Evolutionary conservation across 176 grass and related monocot species (phyloP).

Genomic region (Raddia guianensis): DNA sequence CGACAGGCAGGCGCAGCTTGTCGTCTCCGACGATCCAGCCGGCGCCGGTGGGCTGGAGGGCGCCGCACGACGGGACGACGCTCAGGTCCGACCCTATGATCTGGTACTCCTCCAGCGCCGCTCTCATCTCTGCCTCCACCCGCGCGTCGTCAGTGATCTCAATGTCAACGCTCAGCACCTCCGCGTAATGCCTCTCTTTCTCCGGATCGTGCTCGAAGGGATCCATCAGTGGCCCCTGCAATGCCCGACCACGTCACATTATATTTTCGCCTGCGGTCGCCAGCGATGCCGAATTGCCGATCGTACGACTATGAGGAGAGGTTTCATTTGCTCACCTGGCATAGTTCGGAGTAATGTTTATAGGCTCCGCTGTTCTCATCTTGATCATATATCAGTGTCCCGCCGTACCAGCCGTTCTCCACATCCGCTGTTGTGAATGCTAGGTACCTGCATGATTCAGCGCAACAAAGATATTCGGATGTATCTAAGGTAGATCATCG

Average conservation of each 20-base stretch:
- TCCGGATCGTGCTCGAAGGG: conserved; percentile 73
- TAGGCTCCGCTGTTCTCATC: conserved; percentile 76
- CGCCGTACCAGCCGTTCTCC: conserved; percentile 80
- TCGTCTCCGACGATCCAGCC: conserved; percentile 93
- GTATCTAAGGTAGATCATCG: no score
- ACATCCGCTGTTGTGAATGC: conserved; percentile 67
- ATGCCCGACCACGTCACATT: not conserved
- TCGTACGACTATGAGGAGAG: not conserved
- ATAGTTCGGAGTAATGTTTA: conserved; percentile 82
- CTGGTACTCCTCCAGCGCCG: conserved; percentile 58
- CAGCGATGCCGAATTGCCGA: not conserved
- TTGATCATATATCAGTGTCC: conserved; percentile 74
- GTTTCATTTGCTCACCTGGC: conserved; percentile 48
- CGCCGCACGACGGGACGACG: conserved; percentile 60
- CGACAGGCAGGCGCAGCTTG: conserved; percentile 25
- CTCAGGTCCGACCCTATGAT: conserved; percentile 73
- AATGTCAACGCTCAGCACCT: conserved; percentile 56
- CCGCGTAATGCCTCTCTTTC: conserved; percentile 63
- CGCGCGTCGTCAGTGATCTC: conserved; percentile 50
- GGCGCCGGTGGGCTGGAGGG: conserved; percentile 63
- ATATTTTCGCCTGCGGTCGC: no score
- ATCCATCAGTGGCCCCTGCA: conserved; percentile 83
- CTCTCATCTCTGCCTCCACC: conserved; percentile 61
- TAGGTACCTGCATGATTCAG: conserved; percentile 66
- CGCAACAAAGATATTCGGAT: no score